Evolutionary conservation across 1,284 basidiomycete species (phyloP).

Genomic region (Puccinia coronata): DNA sequence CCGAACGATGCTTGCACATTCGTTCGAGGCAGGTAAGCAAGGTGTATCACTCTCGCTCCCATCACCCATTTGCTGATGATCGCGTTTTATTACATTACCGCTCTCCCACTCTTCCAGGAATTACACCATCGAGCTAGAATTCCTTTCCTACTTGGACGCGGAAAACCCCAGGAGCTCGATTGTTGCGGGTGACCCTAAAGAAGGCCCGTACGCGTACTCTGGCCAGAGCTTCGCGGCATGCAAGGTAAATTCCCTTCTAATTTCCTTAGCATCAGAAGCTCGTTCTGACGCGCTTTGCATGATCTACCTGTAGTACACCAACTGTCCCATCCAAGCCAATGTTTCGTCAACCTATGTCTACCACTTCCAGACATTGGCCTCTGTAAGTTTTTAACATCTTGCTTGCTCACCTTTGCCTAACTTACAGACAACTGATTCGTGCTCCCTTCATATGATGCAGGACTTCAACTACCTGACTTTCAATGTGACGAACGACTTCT

Average conservation of each 20-base stretch:
- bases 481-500: slow-evolving; percentile 38
- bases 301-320: slow-evolving; percentile 23
- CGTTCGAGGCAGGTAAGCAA: slow-evolving; percentile 15
- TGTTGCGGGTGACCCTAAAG: slow-evolving; percentile 16
- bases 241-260: slow-evolving; percentile 1
- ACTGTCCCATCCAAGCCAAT: slow-evolving; percentile 33
- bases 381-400: neutral
- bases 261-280: neutral
- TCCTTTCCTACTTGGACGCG: slow-evolving; percentile 13
- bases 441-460: neutral
- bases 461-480: slow-evolving; percentile 41
- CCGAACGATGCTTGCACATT: slow-evolving; percentile 28
- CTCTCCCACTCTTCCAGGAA: slow-evolving; percentile 14
- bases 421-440: neutral
- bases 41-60: neutral
- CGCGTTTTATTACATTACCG: neutral
- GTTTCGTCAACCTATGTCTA: slow-evolving; percentile 31
- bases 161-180: slow-evolving; percentile 30
- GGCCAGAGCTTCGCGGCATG: slow-evolving; percentile 47
- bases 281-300: neutral
- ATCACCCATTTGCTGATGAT: neutral
- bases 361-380: slow-evolving; percentile 36
- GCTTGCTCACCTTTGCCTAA: neutral
- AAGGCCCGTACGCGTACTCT: slow-evolving; percentile 42
- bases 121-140: slow-evolving; percentile 41